Evolutionary conservation across 192 early-diverging fungal genomes (phyloP).

Genomic region (Coemansia sp.): DNA sequence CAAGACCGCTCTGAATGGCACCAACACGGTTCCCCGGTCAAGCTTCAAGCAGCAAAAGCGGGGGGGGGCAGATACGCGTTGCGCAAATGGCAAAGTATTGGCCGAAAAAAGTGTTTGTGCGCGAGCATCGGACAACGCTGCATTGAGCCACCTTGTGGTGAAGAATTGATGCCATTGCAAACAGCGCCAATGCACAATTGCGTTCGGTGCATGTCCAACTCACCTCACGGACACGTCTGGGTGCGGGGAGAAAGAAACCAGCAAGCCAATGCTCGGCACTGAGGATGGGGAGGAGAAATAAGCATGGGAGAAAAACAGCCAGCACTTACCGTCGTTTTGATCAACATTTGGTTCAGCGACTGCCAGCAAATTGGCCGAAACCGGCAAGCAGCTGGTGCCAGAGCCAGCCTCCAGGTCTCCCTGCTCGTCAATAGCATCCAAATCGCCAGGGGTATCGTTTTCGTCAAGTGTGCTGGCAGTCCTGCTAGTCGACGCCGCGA

Average conservation of each 20-base stretch:
- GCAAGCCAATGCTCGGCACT: no score
- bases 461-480: constrained; percentile 11
- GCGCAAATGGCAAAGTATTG: neutral
- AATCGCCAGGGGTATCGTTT: neutral
- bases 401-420: neutral
- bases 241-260: no score
- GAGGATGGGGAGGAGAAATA: no score
- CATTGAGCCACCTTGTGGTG: constrained; percentile 8
- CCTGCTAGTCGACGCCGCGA: neutral
- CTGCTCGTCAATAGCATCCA: neutral
- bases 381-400: constrained; percentile 4
- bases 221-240: neutral
- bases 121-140: neutral
- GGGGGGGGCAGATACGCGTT: no score
- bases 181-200: neutral
- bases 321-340: neutral
- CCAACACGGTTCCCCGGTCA: no score
- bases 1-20: no score
- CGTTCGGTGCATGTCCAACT: neutral
- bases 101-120: neutral
- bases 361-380: neutral
- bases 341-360: neutral
- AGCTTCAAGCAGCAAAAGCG: no score
- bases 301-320: no score
- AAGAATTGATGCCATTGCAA: neutral